Conservation (phyloP, 1,139 yeast genomes). For the Yamadazyma membranifaciens region DNA sequence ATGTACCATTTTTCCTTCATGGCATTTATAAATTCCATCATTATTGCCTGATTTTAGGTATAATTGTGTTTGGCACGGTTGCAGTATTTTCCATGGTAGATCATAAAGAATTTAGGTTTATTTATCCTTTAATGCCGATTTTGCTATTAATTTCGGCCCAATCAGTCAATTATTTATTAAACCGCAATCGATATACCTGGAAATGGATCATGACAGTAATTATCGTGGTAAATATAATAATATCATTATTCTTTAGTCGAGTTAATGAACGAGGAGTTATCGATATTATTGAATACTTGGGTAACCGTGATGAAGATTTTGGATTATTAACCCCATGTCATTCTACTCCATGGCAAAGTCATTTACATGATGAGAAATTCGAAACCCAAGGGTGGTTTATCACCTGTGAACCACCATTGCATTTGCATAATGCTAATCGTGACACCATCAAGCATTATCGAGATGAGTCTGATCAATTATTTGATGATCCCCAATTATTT, state of each 20-base stretch:
- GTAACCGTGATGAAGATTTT: slow-evolving; percentile 29
- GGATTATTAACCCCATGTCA: slow-evolving; percentile 95
- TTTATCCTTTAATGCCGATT: slow-evolving; percentile 84
- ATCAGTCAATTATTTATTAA: slow-evolving; percentile 10
- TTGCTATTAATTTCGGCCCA: slow-evolving; percentile 33
- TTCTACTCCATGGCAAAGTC: slow-evolving; percentile 94
- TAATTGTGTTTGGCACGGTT: slow-evolving; percentile 41
- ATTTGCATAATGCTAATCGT: slow-evolving; percentile 21
- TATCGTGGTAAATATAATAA: slow-evolving; percentile 38
- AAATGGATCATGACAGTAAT: slow-evolving; percentile 13
- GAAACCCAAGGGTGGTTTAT: slow-evolving; percentile 59
- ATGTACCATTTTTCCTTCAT: slow-evolving; percentile 52
- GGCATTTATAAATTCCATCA: slow-evolving; percentile 14
- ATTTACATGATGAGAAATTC: slow-evolving; percentile 60
- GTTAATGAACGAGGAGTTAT: slow-evolving; percentile 86
- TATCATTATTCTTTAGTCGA: slow-evolving; percentile 55
- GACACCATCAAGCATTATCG: slow-evolving; percentile 46
- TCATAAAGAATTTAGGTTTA: slow-evolving; percentile 90
- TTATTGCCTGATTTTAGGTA: slow-evolving; percentile 17
- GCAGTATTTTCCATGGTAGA: slow-evolving; percentile 58
- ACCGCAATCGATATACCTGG: slow-evolving; percentile 4
- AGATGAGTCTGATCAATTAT: slow-evolving; percentile 87
- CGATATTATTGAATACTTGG: slow-evolving; percentile 58
- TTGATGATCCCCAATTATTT: slow-evolving; percentile 60
- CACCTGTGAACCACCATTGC: slow-evolving; percentile 90